phyloP scores from a whole-genome alignment of 192 early-diverging fungal genomes.

The Powellomyces hirtus region DNA sequence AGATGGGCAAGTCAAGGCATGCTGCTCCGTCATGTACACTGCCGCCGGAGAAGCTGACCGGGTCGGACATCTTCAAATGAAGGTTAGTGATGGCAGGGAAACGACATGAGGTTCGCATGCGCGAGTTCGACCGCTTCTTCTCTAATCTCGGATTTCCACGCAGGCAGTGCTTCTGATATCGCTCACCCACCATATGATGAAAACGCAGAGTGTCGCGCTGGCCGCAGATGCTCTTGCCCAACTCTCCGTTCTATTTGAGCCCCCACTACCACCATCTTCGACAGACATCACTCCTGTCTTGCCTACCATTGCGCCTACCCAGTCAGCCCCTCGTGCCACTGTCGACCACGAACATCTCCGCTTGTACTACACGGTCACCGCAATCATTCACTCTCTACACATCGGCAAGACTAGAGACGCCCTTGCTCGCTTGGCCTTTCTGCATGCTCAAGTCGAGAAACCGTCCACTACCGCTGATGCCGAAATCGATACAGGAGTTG shows the following conservation, averaged over 20 bases:
- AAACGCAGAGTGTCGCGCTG: background rate
- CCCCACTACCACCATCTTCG: background rate
- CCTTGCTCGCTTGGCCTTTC: background rate
- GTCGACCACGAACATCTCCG: constrained; percentile 5
- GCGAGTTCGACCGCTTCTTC: background rate
- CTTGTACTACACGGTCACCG: constrained; percentile 7
- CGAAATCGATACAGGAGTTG: constrained; percentile 4
- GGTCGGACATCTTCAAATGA: constrained; percentile 19
- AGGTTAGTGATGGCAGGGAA: constrained; percentile 11
- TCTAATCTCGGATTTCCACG: no score
- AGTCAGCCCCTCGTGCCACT: background rate
- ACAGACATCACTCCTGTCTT: no score
- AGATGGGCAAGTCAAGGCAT: constrained; percentile 11
- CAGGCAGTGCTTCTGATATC: constrained; percentile 7
- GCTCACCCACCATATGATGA: constrained; percentile 1
- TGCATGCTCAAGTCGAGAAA: constrained; percentile 13
- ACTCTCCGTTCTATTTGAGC: background rate
- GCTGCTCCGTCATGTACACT: background rate
- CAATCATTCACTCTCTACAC: constrained; percentile 12
- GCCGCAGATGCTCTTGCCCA: background rate
- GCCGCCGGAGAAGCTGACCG: constrained; percentile 15
- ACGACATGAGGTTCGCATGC: no score
- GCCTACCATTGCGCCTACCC: no score
- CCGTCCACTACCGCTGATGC: background rate
- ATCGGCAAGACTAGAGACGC: constrained; percentile 14